Conservation (phyloP, 2,329 filamentous ascomycete genomes). For the Biscogniauxia mediterranea region DNA sequence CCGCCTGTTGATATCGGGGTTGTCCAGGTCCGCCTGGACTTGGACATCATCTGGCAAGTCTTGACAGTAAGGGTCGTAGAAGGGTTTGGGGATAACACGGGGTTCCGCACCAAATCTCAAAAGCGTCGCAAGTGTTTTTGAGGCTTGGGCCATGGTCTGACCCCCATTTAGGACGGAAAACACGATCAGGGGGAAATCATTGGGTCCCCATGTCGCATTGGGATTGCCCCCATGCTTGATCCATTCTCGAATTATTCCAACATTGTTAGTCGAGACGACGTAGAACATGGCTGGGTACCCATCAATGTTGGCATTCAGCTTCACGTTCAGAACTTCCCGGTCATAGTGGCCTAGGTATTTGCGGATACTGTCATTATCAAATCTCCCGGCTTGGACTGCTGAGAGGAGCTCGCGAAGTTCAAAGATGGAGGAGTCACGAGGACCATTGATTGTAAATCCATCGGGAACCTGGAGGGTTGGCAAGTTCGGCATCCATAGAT, state of each 20-base stretch:
- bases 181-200: slow-evolving; percentile 15
- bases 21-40: slow-evolving; percentile 2
- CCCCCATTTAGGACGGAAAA: slow-evolving; percentile 14
- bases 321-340: neutral
- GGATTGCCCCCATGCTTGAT: slow-evolving; percentile 19
- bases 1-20: slow-evolving; percentile 10
- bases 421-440: slow-evolving; percentile 1
- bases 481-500: slow-evolving; percentile 10
- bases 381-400: slow-evolving; percentile 7
- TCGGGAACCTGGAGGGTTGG: slow-evolving; percentile 5
- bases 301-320: slow-evolving; percentile 14
- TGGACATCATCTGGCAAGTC: slow-evolving; percentile 16
- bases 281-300: slow-evolving; percentile 22
- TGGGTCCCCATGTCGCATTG: slow-evolving; percentile 9
- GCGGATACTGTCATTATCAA: slow-evolving; percentile 7
- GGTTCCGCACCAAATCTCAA: slow-evolving; percentile 15
- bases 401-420: slow-evolving; percentile 8
- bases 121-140: slow-evolving; percentile 8
- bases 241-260: slow-evolving; percentile 15
- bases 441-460: neutral
- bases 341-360: slow-evolving; percentile 12
- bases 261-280: slow-evolving; percentile 12
- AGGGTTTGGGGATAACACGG: slow-evolving; percentile 14
- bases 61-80: slow-evolving; percentile 16
- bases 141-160: slow-evolving; percentile 3